phyloP scores from a whole-genome alignment of 2,329 filamentous ascomycete species.

The Cercospora zeina region DNA sequence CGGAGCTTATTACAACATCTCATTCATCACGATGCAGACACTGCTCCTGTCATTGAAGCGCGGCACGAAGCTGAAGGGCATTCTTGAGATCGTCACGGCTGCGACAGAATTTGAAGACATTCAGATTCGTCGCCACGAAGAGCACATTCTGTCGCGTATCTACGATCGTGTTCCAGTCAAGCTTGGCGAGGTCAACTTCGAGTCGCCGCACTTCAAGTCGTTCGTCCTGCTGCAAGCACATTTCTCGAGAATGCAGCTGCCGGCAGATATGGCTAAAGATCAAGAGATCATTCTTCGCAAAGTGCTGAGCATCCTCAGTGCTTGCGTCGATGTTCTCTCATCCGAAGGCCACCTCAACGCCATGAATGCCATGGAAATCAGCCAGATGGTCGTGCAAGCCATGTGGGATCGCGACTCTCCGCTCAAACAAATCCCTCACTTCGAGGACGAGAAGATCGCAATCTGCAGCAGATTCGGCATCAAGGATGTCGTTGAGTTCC shows the following conservation, averaged over 20 bases:
- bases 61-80: slow-evolving; percentile 92
- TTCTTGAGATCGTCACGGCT: slow-evolving; percentile 94
- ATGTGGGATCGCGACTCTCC: slow-evolving; percentile 99
- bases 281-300: slow-evolving; percentile 85
- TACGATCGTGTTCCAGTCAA: slow-evolving; percentile 95
- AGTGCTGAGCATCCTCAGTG: slow-evolving; percentile 82
- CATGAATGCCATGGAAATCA: slow-evolving; percentile 98
- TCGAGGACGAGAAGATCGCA: slow-evolving; percentile 78
- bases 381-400: slow-evolving; percentile 96
- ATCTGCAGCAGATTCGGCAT: slow-evolving; percentile 78
- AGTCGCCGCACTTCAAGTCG: slow-evolving; percentile 97
- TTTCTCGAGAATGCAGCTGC: slow-evolving; percentile 95
- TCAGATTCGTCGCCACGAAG: slow-evolving; percentile 90
- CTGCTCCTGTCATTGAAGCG: slow-evolving; percentile 87
- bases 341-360: slow-evolving; percentile 96
- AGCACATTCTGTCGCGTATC: slow-evolving; percentile 80
- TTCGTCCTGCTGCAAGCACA: slow-evolving; percentile 97
- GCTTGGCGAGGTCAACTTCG: slow-evolving; percentile 80
- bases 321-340: slow-evolving; percentile 90
- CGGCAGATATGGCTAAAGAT: slow-evolving; percentile 92
- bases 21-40: slow-evolving; percentile 98
- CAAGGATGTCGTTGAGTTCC: slow-evolving; percentile 95
- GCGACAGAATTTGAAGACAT: slow-evolving; percentile 96
- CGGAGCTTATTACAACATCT: slow-evolving; percentile 98
- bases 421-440: slow-evolving; percentile 96